These are phyloP conservation scores for Fusarium solani-melongenae DNA, from an alignment of 2,329 filamentous ascomycete genomes.

Conservation along the genomic window DNA sequence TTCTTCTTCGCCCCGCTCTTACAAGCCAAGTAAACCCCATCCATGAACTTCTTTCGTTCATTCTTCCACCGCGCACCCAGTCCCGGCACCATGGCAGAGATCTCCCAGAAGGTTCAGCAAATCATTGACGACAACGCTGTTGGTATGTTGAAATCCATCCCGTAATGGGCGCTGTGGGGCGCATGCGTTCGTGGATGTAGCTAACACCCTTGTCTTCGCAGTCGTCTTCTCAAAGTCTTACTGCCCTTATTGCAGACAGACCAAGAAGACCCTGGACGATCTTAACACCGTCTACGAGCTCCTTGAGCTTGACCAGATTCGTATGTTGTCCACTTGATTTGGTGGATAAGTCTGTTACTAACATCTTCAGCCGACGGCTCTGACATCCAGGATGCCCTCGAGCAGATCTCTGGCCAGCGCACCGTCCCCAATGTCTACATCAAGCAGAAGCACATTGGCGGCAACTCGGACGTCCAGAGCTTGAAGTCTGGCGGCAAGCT, in stretches of 20 bases:
- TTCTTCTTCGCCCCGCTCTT: conserved; percentile 3
- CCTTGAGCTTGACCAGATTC: conserved; percentile 86
- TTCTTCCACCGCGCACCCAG: conserved; percentile 73
- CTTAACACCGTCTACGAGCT: conserved; percentile 77
- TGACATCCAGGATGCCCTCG: conserved; percentile 85
- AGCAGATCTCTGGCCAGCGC: conserved; percentile 82
- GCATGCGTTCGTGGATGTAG: conserved; percentile 1
- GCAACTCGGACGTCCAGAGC: conserved; percentile 85
- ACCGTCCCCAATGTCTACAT: conserved; percentile 98
- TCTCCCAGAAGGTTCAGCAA: conserved; percentile 83
- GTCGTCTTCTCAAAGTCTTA: conserved; percentile 98
- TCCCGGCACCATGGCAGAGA: conserved; percentile 81
- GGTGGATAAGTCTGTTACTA: conserved; percentile 12
- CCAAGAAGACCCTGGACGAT: conserved; percentile 79
- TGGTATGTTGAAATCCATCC: conserved; percentile 62
- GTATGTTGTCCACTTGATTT: conserved; percentile 62
- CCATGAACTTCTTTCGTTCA: conserved; percentile 75
- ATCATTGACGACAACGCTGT: conserved; percentile 92
- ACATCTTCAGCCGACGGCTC: conserved; percentile 76
- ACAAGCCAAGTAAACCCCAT: conserved; percentile 3
- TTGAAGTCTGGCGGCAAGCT: conserved; percentile 62
- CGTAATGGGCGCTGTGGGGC: conserved; percentile 4
- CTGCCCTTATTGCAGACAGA: conserved; percentile 89
- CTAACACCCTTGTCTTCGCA: conserved; percentile 45
- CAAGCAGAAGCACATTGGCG: conserved; percentile 88